A percentile compares a stretch with the other conserved stretches of the same genome.
phyloP scores from a whole-genome alignment of 768 basidiomycete genomes.

The Rhodosporidiobolus sp. region DNA sequence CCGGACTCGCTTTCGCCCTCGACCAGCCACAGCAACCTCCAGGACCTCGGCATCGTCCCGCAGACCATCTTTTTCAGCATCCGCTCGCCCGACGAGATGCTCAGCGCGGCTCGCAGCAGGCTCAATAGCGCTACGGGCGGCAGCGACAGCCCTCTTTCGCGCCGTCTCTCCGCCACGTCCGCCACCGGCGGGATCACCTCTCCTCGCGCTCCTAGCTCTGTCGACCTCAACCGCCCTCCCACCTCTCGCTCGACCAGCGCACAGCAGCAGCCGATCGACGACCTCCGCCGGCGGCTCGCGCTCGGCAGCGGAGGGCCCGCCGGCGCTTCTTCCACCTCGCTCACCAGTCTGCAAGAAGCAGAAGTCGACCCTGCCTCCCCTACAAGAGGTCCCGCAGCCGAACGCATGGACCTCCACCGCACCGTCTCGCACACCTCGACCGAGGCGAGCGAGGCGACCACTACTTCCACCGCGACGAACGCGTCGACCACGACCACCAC shows the following conservation, averaged over 20 bases:
- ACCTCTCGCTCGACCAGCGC: conserved; percentile 1
- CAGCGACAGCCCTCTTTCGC: neutral
- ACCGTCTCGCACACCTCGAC: conserved; percentile 29
- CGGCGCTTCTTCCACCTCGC: conserved; percentile 3
- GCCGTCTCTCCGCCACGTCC: conserved; percentile 6
- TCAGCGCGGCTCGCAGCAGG: conserved; percentile 1
- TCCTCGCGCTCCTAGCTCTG: conserved; percentile 13
- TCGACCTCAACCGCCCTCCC: conserved; percentile 1
- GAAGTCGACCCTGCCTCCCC: neutral
- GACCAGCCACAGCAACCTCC: conserved; percentile 13
- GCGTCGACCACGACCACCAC: conserved; percentile 6
- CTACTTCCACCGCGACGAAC: conserved; percentile 12
- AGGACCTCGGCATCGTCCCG: conserved; percentile 43
- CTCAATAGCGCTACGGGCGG: neutral
- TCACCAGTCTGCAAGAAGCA: conserved; percentile 5
- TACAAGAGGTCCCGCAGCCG: neutral
- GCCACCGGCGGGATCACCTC: neutral
- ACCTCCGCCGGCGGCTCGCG: conserved; percentile 32
- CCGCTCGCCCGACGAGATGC: conserved; percentile 23
- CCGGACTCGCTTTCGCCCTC: conserved; percentile 10
- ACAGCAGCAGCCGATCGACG: conserved; percentile 31
- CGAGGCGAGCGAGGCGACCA: conserved; percentile 12
- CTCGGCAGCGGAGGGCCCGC: neutral
- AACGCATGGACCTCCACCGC: conserved; percentile 18
- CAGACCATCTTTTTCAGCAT: conserved; percentile 45